Evolutionary conservation across 495 filamentous ascomycete species (phyloP).

Genomic region (Lophiotrema nucula): DNA sequence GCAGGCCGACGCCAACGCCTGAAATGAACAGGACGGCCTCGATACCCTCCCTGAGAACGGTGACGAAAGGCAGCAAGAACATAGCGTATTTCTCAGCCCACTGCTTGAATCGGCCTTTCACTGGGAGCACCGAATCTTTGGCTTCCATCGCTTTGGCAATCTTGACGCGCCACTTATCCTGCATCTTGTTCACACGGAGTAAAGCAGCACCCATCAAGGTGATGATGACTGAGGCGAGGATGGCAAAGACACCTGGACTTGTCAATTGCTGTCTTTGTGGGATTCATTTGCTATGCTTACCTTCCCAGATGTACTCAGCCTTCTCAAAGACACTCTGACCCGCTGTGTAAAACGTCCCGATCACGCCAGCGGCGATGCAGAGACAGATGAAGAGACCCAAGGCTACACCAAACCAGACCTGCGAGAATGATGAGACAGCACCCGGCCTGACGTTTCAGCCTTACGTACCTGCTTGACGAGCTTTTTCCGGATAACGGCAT

Average conservation of each 20-base stretch:
- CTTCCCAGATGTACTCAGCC: slow-evolving; percentile 77
- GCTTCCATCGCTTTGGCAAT: slow-evolving; percentile 64
- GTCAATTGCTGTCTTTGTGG: too few species aligned
- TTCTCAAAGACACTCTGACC: slow-evolving; percentile 62
- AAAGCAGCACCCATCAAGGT: slow-evolving; percentile 74
- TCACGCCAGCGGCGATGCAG: slow-evolving; percentile 67
- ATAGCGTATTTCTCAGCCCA: slow-evolving; percentile 76
- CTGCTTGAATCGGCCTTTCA: slow-evolving; percentile 52
- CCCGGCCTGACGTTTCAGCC: not conserved
- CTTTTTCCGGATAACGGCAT: slow-evolving; percentile 60
- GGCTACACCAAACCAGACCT: slow-evolving; percentile 71
- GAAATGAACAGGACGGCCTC: slow-evolving; percentile 71
- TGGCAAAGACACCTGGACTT: slow-evolving; percentile 65
- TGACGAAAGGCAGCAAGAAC: slow-evolving; percentile 80
- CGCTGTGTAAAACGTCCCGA: slow-evolving; percentile 75
- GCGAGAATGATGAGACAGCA: not conserved
- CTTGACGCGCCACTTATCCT: slow-evolving; percentile 82
- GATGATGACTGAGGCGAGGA: slow-evolving; percentile 74
- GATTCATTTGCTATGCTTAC: too few species aligned
- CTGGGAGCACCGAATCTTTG: slow-evolving; percentile 39
- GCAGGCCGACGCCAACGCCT: slow-evolving; percentile 73
- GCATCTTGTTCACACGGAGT: slow-evolving; percentile 77
- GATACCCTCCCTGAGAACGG: slow-evolving; percentile 77
- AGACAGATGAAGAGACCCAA: slow-evolving; percentile 66
- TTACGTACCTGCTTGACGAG: slow-evolving; percentile 65